phyloP scores from a whole-genome alignment of 2,329 filamentous ascomycete genomes.

The Pleoardoris graminearum region DNA sequence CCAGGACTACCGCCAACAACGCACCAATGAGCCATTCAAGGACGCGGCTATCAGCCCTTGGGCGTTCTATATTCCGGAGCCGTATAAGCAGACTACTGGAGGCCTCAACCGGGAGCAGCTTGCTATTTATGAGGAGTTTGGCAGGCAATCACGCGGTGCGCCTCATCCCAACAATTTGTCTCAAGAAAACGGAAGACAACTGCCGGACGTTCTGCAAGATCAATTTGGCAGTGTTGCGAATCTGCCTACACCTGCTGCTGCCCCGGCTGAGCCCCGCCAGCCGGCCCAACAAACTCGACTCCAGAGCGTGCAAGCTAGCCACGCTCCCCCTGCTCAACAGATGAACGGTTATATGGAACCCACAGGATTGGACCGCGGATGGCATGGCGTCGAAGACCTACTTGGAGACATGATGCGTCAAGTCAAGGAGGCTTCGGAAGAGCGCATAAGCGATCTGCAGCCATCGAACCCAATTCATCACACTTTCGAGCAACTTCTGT shows the following conservation, averaged over 20 bases:
- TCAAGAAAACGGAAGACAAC: slow-evolving; percentile 62
- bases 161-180: slow-evolving; percentile 60
- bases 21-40: slow-evolving; percentile 82
- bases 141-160: slow-evolving; percentile 74
- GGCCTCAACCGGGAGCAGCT: slow-evolving; percentile 91
- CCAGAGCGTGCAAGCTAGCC: slow-evolving; percentile 40
- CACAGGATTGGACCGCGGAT: slow-evolving; percentile 36
- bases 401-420: slow-evolving; percentile 61
- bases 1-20: slow-evolving; percentile 71
- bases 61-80: slow-evolving; percentile 91
- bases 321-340: slow-evolving; percentile 51
- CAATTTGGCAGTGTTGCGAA: slow-evolving; percentile 63
- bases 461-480: slow-evolving; percentile 60
- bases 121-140: slow-evolving; percentile 96
- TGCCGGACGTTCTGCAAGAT: slow-evolving; percentile 66
- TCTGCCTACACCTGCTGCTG: slow-evolving; percentile 64
- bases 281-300: slow-evolving; percentile 54
- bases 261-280: slow-evolving; percentile 63
- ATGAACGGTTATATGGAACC: slow-evolving; percentile 64
- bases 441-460: slow-evolving; percentile 61
- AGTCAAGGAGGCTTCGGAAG: slow-evolving; percentile 60
- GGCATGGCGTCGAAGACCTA: slow-evolving; percentile 58
- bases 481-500: slow-evolving; percentile 61
- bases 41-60: slow-evolving; percentile 82
- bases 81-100: slow-evolving; percentile 80